Base-by-base conservation (phyloP, 257 asterid species). In the Asclepias syriaca region DNA sequence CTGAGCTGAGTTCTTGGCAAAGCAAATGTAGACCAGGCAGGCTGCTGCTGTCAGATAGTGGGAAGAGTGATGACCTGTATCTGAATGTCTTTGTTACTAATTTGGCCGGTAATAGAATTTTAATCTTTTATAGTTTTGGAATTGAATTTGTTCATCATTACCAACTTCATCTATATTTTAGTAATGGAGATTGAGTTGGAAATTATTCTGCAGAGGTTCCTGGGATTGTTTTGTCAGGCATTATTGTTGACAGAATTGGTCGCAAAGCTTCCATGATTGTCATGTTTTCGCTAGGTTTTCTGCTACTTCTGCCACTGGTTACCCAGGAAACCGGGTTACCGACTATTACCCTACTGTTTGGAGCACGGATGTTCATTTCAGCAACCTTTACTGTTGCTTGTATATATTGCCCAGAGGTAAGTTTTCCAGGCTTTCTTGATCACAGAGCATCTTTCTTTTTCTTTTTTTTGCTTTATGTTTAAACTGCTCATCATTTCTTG, bases 401-500 rank as follows among this genome's bases (percentile, higher is more conserved):
- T 60, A 86, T 90, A 74, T 90, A 90, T 68, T 89, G 90, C 68
- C 96, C 96, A 0, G 96, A 90, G 96, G 95, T 90, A 81, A 65
- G 77, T 46, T 51, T 69, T 32, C 8, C 8, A 4, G 24, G 29
- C 43, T 34, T 40, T 2, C 53, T 61, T 54, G 3, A 27, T 54
- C 16, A 15, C 67, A 61, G 67, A 32, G 32, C 18, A 6, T 32
- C 4, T 61, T 13, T 15, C 8, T 14, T 29, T 9, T 12, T 12
- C 27, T 2, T 22, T 56, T 43, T 32, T 22, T 39, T 10, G 11
- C 49, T 45, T 14, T 24, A 8, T 2, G 1, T 7, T 27, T 27
- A 2, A 27, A 24, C 21, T 68, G 40, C 39, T 29, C 57, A 45
- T 1, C 40, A 4, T 21, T 2, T 11, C 12, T 66, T 45, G 43